Conservation (phyloP, 139 green algal genomes). For the Tetraselmis striata region DNA sequence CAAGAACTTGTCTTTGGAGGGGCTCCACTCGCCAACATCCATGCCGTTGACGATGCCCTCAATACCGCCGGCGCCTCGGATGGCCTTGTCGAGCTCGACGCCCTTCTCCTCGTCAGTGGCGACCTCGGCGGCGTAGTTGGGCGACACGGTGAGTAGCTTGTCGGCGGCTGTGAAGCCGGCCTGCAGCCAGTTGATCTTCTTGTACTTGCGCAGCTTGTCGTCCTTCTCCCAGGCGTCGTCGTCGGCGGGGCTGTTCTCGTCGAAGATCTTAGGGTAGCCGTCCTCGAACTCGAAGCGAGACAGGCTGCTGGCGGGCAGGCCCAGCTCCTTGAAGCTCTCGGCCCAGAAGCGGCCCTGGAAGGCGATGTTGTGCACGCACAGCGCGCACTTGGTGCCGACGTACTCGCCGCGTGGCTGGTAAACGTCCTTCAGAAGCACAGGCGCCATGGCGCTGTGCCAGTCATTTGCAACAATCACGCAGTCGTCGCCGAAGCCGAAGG, state of each 20-base stretch:
- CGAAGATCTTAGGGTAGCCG: constrained; percentile 73
- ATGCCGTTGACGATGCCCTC: constrained; percentile 99
- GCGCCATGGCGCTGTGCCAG: constrained; percentile 69
- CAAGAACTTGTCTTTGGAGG: constrained; percentile 90
- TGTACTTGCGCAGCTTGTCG: constrained; percentile 36
- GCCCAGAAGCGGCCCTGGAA: constrained; percentile 91
- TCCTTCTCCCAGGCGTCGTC: constrained; percentile 43
- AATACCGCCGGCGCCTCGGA: constrained; percentile 60
- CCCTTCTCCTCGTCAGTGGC: constrained; percentile 56
- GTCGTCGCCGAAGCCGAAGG: constrained; percentile 87
- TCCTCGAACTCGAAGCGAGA: constrained; percentile 78
- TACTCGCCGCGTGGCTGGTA: constrained; percentile 76
- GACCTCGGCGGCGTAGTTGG: constrained; percentile 95
- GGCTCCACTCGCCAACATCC: constrained; percentile 93
- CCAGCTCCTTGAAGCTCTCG: constrained; percentile 65
- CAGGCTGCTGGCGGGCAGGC: constrained; percentile 51
- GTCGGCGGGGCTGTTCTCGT: constrained; percentile 51
- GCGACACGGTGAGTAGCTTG: constrained; percentile 90
- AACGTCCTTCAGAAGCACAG: constrained; percentile 41
- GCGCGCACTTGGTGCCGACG: constrained; percentile 64
- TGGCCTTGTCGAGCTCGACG: constrained; percentile 79
- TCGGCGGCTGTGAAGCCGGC: constrained; percentile 81
- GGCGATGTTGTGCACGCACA: constrained; percentile 96
- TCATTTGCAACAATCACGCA: constrained; percentile 93
- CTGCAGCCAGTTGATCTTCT: constrained; percentile 95